Evolutionary conservation across 2,329 filamentous ascomycete species (phyloP), one percentile per base, ranked within the genome.

Genomic region (Alternaria sp.): DNA sequence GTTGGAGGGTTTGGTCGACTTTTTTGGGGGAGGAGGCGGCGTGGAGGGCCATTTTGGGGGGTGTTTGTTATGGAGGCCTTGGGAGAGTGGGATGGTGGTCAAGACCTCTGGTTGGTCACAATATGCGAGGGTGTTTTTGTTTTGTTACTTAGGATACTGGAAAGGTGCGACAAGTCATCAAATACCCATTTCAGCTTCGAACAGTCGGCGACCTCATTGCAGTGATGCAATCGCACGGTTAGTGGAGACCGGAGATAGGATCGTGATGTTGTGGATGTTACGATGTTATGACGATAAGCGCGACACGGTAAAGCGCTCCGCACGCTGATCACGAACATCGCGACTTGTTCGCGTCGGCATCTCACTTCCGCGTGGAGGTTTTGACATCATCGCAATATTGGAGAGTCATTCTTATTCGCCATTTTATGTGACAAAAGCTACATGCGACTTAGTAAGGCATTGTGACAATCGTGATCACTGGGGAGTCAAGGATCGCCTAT

Each of bases 281-380:
- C 52, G 26, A n/a, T 13, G 23, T 21, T 55, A 55, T 55, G 52
- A 30, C 36, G 36, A 45, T 44, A 55, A 55, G 52, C 36, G 36
- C 5, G n/a, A 4, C 17, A 3, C 9, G 19, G 15, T 12, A 12
- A 12, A 11, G 36, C 17, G 2, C 25, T 17, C 23, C 52, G 36
- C 5, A 2, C 13, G 40, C 21, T 30, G 36, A 55, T 55, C 52
- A 19, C 5, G 12, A 55, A 28, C 36, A 55, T 26, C 40, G 25
- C 52, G 40, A 45, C n/a, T 17, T 5, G 0, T 40, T 11, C n/a
- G 9, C 36, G 36, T 40, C 36, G 36, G 36, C 36, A 40, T 0
- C 36, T 40, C 36, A 1, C n/a, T 40, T 40, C n/a, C 36, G 15
- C 1, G n/a, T 40, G n/a, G 3, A 40, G 1, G 3, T 2, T 6